These are phyloP conservation scores for Penicillium sp. DNA, from an alignment of 2,329 filamentous ascomycete species.

Conservation along the genomic window DNA sequence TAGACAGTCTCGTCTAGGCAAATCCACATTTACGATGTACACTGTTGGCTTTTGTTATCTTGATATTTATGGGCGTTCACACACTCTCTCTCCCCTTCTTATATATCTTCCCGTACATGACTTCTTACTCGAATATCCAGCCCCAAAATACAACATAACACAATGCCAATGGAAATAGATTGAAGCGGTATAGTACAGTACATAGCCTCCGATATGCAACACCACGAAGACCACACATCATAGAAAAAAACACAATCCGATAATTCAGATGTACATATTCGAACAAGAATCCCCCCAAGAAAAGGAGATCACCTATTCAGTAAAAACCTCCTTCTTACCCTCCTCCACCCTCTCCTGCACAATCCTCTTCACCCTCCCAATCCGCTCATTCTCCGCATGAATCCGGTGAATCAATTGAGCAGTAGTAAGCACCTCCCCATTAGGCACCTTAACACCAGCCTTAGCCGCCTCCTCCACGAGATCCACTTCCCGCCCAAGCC, in stretches of 20 bases:
- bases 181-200: conserved; percentile 26
- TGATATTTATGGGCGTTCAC: not conserved
- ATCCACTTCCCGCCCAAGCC: conserved; percentile 20
- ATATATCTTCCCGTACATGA: conserved; percentile 15
- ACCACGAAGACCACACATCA: conserved; percentile 4
- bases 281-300: not conserved
- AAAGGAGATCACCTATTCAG: not conserved
- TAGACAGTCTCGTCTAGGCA: conserved; percentile 8
- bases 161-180: conserved; percentile 10
- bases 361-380: conserved; percentile 27
- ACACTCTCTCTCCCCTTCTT: not conserved
- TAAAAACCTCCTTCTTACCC: not conserved
- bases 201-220: conserved; percentile 22
- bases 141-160: not conserved
- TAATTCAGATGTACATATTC: not conserved
- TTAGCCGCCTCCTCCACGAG: conserved; percentile 22
- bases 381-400: conserved; percentile 20
- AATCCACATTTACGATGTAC: conserved; percentile 13
- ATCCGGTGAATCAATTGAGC: conserved; percentile 31
- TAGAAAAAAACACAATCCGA: not conserved
- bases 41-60: conserved; percentile 7
- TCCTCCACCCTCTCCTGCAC: conserved; percentile 25
- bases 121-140: not conserved
- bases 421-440: conserved; percentile 9
- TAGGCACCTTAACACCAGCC: conserved; percentile 20